Base-by-base conservation (phyloP, 768 basidiomycete species). In the Mycena rebaudengoi region DNA sequence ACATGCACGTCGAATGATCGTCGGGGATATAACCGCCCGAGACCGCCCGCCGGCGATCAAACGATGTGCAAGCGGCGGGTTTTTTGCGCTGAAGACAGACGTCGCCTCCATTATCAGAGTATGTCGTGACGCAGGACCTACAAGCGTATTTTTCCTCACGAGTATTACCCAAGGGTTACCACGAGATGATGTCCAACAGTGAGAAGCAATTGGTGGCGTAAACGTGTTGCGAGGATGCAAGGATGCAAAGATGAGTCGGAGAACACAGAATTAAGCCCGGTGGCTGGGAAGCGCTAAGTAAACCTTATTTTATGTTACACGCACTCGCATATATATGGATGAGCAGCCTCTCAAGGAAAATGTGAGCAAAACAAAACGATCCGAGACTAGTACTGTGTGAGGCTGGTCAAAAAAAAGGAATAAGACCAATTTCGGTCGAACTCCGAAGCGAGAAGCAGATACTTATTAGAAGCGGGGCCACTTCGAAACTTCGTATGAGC, bases 171-270 rank as follows among this genome's bases (percentile, higher is more conserved):
- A n/a, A 44, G 28, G 39, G 40, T 43, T 51, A 23, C 35, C 51
- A 25, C 26, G 60, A 40, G 35, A 62, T 62, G 61, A 61, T 61
- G 41, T 51, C 60, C 32, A 61, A 61, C 35, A 46, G 44, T 49
- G 26, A 61, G 41, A 53, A 44, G 60, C 29, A n/a, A 29, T 50
- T 64, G 55, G 62, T 64, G 62, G 62, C 62, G 62, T 58, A 30
- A 41, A 35, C 60, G 60, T 62, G 60, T 41, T 30, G 39, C 28
- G 16, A 28, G 25, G 21, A 54, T 54, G 35, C 29, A 29, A 30
- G 41, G 14, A 13, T 25, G 25, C 28, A 54, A 40, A 37, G 26
- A 53, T 5, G 41, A n/a, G n/a, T n/a, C n/a, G n/a, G n/a, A n/a
- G n/a, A n/a, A n/a, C n/a, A n/a, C n/a, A n/a, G n/a, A n/a, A n/a